phyloP scores from a whole-genome alignment of 2,329 filamentous ascomycete species.

The Penicillium sp. region DNA sequence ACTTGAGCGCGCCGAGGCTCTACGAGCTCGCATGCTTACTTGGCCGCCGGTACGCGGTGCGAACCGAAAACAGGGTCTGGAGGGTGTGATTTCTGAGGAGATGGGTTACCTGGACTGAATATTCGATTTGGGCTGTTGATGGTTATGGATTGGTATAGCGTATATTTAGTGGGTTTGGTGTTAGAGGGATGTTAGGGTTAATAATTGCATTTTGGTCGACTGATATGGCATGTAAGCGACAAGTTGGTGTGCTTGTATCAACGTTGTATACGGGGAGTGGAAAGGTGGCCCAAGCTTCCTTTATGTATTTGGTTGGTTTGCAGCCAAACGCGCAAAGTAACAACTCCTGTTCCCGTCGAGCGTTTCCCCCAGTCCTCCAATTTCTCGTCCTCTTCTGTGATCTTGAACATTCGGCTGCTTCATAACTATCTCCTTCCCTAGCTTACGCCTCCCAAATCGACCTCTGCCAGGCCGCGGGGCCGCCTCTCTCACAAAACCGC shows the following conservation, averaged over 20 bases:
- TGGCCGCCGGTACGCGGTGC: conserved; percentile 59
- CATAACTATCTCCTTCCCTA: background rate
- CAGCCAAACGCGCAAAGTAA: conserved; percentile 11
- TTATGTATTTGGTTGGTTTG: conserved; percentile 13
- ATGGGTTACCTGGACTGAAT: conserved; percentile 60
- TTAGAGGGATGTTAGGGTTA: background rate
- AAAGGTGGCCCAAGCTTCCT: conserved; percentile 42
- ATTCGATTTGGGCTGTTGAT: background rate
- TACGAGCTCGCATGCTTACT: conserved; percentile 47
- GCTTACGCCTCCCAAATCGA: conserved; percentile 12
- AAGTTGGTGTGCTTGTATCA: background rate
- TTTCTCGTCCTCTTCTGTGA: conserved; percentile 20
- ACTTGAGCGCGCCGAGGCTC: conserved; percentile 54
- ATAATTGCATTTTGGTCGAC: background rate
- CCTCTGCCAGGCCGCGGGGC: conserved; percentile 35
- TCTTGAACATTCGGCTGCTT: conserved; percentile 14
- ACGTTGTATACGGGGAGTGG: conserved; percentile 1
- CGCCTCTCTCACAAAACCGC: conserved; percentile 32
- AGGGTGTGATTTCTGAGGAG: conserved; percentile 61
- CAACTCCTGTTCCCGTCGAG: conserved; percentile 20
- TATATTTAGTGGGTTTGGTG: conserved; percentile 1
- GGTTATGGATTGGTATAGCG: background rate
- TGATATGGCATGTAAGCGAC: background rate
- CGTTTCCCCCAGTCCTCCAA: conserved; percentile 1
- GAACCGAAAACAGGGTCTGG: conserved; percentile 50